These are phyloP conservation scores for Candida coquimbonensis DNA, from an alignment of 805 yeast species.

Conservation along the genomic window DNA sequence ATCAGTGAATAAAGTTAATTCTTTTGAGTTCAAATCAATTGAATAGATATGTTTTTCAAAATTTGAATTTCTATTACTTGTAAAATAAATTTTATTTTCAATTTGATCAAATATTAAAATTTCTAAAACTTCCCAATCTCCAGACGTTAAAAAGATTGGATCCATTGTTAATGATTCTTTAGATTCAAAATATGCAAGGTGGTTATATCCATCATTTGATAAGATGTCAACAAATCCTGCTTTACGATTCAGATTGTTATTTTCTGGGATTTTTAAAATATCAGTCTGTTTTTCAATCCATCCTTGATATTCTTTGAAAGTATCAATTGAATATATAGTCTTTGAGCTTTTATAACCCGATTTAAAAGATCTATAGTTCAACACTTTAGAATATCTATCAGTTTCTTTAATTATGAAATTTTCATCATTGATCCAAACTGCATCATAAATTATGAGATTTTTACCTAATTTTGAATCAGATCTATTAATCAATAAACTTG, in stretches of 20 bases:
- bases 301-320: conserved; percentile 37
- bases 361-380: conserved; percentile 44
- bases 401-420: conserved; percentile 51
- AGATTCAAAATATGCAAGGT: conserved; percentile 53
- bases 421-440: conserved; percentile 47
- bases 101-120: conserved; percentile 40
- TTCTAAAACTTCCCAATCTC: conserved; percentile 46
- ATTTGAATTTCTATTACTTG: conserved; percentile 48
- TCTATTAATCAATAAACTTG: conserved; percentile 11
- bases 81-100: conserved; percentile 44
- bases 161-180: conserved; percentile 26
- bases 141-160: conserved; percentile 37
- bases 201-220: conserved; percentile 48
- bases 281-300: conserved; percentile 53
- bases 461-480: conserved; percentile 28
- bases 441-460: conserved; percentile 54
- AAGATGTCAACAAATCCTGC: conserved; percentile 62
- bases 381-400: conserved; percentile 51
- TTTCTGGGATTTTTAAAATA: conserved; percentile 32
- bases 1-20: conserved; percentile 15
- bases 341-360: conserved; percentile 23
- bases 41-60: conserved; percentile 50
- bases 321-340: conserved; percentile 37
- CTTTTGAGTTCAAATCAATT: conserved; percentile 30
- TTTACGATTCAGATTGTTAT: conserved; percentile 22